phyloP scores from a whole-genome alignment of 1,139 yeast species.

The Geotrichum europaeum region DNA sequence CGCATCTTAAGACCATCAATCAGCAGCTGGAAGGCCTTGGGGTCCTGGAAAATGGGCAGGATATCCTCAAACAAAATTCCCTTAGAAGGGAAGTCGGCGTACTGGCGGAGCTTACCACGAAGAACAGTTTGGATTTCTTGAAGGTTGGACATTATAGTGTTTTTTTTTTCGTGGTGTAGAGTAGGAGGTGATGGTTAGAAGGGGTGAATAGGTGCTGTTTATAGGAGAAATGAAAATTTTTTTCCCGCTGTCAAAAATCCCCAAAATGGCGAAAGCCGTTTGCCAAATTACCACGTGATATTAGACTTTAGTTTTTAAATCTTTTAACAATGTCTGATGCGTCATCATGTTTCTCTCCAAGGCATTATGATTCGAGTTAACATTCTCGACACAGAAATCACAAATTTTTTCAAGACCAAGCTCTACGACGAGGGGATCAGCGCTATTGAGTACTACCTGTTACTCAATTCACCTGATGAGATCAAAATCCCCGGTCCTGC shows the following conservation, averaged over 20 bases:
- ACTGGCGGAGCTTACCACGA: conserved; percentile 45
- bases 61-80: conserved; percentile 96
- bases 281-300: background rate
- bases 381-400: background rate
- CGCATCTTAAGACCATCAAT: conserved; percentile 76
- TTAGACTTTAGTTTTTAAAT: background rate
- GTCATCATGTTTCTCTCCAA: background rate
- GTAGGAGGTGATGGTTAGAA: background rate
- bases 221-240: background rate
- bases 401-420: background rate
- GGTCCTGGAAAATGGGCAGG: conserved; percentile 83
- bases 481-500: background rate
- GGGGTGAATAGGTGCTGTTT: background rate
- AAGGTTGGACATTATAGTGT: conserved; percentile 7
- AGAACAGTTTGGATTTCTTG: conserved; percentile 23
- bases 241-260: background rate
- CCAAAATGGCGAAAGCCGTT: background rate
- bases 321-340: background rate
- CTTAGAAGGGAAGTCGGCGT: conserved; percentile 87
- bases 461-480: background rate
- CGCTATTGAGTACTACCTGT: background rate
- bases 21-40: conserved; percentile 71
- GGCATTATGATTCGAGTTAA: background rate
- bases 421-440: conserved; percentile 6
- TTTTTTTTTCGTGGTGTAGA: background rate